Base-by-base conservation (phyloP, 2,329 filamentous ascomycete genomes). In the Huntiella savannae region DNA sequence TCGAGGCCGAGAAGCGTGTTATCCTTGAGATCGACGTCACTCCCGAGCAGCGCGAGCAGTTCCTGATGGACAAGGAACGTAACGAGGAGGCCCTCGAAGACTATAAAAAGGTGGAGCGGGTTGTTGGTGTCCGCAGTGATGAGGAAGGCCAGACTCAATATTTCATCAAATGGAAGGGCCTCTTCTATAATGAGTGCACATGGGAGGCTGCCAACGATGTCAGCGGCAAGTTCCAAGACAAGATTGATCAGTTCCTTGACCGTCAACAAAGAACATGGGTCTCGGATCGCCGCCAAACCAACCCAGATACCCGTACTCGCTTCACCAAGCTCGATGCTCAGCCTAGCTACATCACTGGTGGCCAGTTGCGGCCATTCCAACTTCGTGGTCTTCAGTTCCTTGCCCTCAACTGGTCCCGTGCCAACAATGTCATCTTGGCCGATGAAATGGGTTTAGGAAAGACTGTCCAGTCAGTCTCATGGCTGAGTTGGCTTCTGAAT, bases 391-490 rank as follows among this genome's bases (percentile, higher is more conserved):
- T 98, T 50, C 96, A 96, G 64, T 98, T 95, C 62, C 68, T 98
- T 52, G 84, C 84, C 40, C 85, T 93, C 62, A 94, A 96, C 62
- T 98, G 92, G 92, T 84, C 82, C 45, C 79, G 82, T 56, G 79
- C 77, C 47, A 91, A 91, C 60, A 98, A 96, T 55, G 91, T 96
- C 57, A 95, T 98, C 55, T 72, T 98, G 45, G 91, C 91, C 42
- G 91, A 98, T 59, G 91, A 98, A 63, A 98, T 98, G 91, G 91
- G 91, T 55, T 71, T 98, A 11, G 91, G 91, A 22, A 98, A 98
- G 65, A 98, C 91, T 0, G 91, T 98, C 0, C 91, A 98, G 63
- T 95, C 88, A 0, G 87, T 98, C 22, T 79, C 88, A 0, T 96
- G 96, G 60, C 80, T 98, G 61, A 95, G 88, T 59, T 98, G 91